A percentile compares a stretch with the other conserved stretches of the same genome.
phyloP scores from a whole-genome alignment of 192 early-diverging fungal genomes.

The Dissophora ornata region DNA sequence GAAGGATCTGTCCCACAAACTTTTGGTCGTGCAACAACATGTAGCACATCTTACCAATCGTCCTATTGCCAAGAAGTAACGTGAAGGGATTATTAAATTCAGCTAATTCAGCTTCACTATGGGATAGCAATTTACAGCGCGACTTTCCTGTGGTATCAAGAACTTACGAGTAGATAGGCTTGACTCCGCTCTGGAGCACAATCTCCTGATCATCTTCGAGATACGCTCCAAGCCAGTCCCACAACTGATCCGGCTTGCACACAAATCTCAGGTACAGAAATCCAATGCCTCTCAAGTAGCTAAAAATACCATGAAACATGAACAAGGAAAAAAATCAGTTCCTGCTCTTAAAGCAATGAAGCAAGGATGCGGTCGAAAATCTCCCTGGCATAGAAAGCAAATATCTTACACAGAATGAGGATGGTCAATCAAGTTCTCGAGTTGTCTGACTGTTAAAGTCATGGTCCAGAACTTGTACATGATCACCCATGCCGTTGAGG shows the following conservation, averaged over 20 bases:
- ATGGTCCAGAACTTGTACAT: constrained; percentile 89
- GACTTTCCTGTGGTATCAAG: too few relatives aligned
- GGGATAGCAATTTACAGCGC: too few relatives aligned
- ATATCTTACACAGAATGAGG: constrained; percentile 76
- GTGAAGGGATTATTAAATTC: constrained; percentile 24
- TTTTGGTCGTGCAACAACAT: constrained; percentile 80
- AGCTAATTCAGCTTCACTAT: too few relatives aligned
- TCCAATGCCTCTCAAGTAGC: constrained; percentile 80
- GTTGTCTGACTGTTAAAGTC: constrained; percentile 77
- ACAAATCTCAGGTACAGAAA: constrained; percentile 88
- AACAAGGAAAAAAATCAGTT: background rate
- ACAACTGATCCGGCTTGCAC: constrained; percentile 77
- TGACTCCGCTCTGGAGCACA: constrained; percentile 64
- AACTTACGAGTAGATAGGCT: constrained; percentile 68
- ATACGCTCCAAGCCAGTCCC: constrained; percentile 83
- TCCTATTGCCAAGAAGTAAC: too few relatives aligned
- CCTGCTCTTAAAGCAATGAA: too few relatives aligned
- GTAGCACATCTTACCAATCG: constrained; percentile 76
- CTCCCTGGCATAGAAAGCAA: background rate
- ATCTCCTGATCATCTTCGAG: constrained; percentile 86
- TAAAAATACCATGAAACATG: constrained; percentile 26
- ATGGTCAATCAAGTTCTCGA: constrained; percentile 81
- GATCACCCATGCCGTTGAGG: constrained; percentile 85
- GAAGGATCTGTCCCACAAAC: constrained; percentile 82
- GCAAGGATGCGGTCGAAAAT: background rate